Base-by-base conservation (phyloP, 305 asterid genomes). In the Solanum chacoense region DNA sequence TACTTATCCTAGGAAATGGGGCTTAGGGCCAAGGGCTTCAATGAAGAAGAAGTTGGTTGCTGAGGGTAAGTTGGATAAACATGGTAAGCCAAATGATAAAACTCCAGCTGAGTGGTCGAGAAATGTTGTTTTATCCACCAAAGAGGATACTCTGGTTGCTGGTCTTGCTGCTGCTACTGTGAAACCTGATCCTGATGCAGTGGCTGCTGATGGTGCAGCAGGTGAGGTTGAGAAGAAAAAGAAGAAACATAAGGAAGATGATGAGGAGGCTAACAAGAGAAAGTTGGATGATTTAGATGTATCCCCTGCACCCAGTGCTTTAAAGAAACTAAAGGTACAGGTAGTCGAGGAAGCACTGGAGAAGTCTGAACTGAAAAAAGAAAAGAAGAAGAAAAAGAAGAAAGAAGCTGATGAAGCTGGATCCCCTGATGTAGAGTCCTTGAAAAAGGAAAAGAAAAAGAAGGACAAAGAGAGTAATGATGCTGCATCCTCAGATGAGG, bases 1-100 rank as follows among this genome's bases (percentile, higher is more conserved):
- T 91, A 97, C 99, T 1, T 97, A 97, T 90, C 99, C 99, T 1
- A 94, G 99, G 92, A 97, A 97, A 88, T 96, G 99, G 99, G 99
- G 99, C 14, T 93, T 97, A 94, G 99, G 99, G 9, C 99, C 99
- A 5, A 92, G 94, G 92, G 99, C 99, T 65, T 95, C 99, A 0
- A 92, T 97, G 98, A 97, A 97, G 93, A 97, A 97, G 93, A 97
- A 96, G 94, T 89, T 97, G 90, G 91, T 96, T 88, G 93, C 98
- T 7, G 98, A 96, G 55, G 99, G 99, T 90, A 96, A 97, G 93
- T 88, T 97, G 94, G 96, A 93, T 90, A 97, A 97, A 92, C 99
- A 91, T 89, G 99, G 99, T 71, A 97, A 95, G 90, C 95, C 98
- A 2, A 95, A 87, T 63, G 98, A 94, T 88, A 95, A 35, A 7